A percentile compares a stretch with the other conserved stretches of the same genome.
Conservation (phyloP, 2,329 filamentous ascomycete genomes). For the Xylaria multiplex region DNA sequence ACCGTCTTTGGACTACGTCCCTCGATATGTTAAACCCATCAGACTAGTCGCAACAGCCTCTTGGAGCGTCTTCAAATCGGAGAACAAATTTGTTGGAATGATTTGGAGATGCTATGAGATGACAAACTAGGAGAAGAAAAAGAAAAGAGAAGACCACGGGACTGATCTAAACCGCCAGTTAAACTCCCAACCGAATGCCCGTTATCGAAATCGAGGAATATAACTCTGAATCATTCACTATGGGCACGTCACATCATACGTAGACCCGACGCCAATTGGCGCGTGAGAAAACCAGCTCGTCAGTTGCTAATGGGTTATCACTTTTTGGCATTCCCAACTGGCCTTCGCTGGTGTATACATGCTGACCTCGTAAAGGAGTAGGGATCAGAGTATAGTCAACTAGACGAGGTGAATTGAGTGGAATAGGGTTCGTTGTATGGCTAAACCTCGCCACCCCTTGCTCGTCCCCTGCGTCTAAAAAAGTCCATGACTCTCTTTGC, state of each 20-base stretch:
- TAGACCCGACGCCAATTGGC: conserved; percentile 25
- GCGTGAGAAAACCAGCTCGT: conserved; percentile 17
- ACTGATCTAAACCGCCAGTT: conserved; percentile 35
- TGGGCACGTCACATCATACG: conserved; percentile 31
- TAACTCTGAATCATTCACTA: conserved; percentile 36
- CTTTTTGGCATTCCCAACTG: conserved; percentile 8
- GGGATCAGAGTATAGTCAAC: conserved; percentile 13
- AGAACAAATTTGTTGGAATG: conserved; percentile 34
- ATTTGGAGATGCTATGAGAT: conserved; percentile 40
- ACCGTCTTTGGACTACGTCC: conserved; percentile 17
- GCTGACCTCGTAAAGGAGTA: conserved; percentile 6
- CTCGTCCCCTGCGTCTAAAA: conserved; percentile 87
- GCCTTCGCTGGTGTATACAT: conserved; percentile 15
- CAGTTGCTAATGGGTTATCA: conserved; percentile 18
- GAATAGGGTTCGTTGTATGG: conserved; percentile 16
- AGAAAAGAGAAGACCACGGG: conserved; percentile 27
- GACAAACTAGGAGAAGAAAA: conserved; percentile 33
- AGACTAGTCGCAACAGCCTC: conserved; percentile 29
- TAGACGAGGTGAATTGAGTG: conserved; percentile 19
- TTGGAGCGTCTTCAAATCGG: conserved; percentile 30
- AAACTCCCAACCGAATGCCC: conserved; percentile 38
- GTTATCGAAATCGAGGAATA: conserved; percentile 33
- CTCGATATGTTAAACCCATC: conserved; percentile 22
- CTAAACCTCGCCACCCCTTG: conserved; percentile 66
- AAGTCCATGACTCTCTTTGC: conserved; percentile 98